A percentile compares a stretch with the other conserved stretches of the same genome.
Conservation (phyloP, 148 eudicot species). For the Cornus suecica region DNA sequence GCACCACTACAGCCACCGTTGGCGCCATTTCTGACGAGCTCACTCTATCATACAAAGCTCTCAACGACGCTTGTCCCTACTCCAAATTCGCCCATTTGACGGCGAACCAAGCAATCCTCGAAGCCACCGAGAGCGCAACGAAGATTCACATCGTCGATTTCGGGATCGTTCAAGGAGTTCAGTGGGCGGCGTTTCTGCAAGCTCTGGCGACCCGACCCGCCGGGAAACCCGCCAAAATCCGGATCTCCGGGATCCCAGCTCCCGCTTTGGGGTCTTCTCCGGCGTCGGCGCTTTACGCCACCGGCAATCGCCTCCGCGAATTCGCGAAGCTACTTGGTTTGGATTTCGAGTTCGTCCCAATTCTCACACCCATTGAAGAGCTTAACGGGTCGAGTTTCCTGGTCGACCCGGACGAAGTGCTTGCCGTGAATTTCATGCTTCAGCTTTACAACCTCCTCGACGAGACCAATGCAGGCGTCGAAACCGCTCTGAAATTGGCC, state of each 20-base stretch:
- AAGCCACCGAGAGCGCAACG: slow-evolving; percentile 53
- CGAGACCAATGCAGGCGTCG: slow-evolving; percentile 36
- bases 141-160: slow-evolving; percentile 86
- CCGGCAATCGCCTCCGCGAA: slow-evolving; percentile 73
- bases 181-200: slow-evolving; percentile 90
- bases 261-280: slow-evolving; percentile 53
- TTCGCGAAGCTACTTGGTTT: slow-evolving; percentile 67
- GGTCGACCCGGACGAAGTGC: slow-evolving; percentile 53
- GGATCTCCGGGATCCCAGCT: slow-evolving; percentile 87
- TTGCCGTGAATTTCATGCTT: slow-evolving; percentile 87
- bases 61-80: slow-evolving; percentile 87
- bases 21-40: slow-evolving; percentile 57
- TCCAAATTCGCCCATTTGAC: slow-evolving; percentile 87
- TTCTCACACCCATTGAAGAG: slow-evolving; percentile 46
- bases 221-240: slow-evolving; percentile 71
- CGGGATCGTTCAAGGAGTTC: slow-evolving; percentile 88
- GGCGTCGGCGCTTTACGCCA: slow-evolving; percentile 39
- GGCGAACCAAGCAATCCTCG: slow-evolving; percentile 89
- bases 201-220: slow-evolving; percentile 80
- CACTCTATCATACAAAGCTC: slow-evolving; percentile 60
- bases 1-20: slow-evolving; percentile 2
- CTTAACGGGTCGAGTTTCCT: slow-evolving; percentile 43
- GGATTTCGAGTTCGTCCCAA: slow-evolving; percentile 64
- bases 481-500: slow-evolving; percentile 56
- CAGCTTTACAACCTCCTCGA: slow-evolving; percentile 69